These are phyloP conservation scores for Nitzschia sp. DNA, from an alignment of 108 stramenopile genomes.

Conservation along the genomic window DNA sequence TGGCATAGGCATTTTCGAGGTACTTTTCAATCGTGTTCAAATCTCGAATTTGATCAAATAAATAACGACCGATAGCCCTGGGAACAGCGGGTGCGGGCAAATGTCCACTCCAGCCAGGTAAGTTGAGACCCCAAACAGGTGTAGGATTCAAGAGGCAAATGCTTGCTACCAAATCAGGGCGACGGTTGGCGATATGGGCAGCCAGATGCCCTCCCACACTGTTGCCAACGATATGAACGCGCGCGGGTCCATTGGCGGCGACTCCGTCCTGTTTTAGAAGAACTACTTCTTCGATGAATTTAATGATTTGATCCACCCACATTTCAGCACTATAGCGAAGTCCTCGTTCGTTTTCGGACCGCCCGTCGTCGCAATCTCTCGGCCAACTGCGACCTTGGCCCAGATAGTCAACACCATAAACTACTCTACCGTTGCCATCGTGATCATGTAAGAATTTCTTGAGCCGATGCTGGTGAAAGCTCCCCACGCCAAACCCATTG, in stretches of 20 bases:
- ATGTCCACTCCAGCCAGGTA: conserved; percentile 74
- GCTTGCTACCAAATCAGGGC: conserved; percentile 53
- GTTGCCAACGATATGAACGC: conserved; percentile 79
- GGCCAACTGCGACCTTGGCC: conserved; percentile 89
- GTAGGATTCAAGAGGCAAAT: conserved; percentile 80
- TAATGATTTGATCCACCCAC: conserved; percentile 72
- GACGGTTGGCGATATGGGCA: conserved; percentile 46
- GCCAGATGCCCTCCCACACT: conserved; percentile 78
- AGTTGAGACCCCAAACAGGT: conserved; percentile 86
- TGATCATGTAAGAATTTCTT: conserved; percentile 41
- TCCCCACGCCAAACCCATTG: conserved; percentile 90
- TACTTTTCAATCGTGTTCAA: conserved; percentile 60
- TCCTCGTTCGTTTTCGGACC: conserved; percentile 49
- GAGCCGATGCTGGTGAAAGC: conserved; percentile 87
- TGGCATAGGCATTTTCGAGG: conserved; percentile 55
- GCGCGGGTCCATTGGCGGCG: neutral
- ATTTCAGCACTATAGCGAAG: conserved; percentile 69
- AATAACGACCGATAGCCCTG: conserved; percentile 49
- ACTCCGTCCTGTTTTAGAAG: conserved; percentile 19
- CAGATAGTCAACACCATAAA: conserved; percentile 84
- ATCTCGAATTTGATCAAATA: conserved; percentile 75
- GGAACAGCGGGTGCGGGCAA: conserved; percentile 68
- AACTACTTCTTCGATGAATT: conserved; percentile 61
- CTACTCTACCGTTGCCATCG: conserved; percentile 11
- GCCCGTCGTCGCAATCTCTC: conserved; percentile 64